These are phyloP conservation scores for Ilyonectria destructans DNA, from an alignment of 2,329 filamentous ascomycete species.

Conservation along the genomic window DNA sequence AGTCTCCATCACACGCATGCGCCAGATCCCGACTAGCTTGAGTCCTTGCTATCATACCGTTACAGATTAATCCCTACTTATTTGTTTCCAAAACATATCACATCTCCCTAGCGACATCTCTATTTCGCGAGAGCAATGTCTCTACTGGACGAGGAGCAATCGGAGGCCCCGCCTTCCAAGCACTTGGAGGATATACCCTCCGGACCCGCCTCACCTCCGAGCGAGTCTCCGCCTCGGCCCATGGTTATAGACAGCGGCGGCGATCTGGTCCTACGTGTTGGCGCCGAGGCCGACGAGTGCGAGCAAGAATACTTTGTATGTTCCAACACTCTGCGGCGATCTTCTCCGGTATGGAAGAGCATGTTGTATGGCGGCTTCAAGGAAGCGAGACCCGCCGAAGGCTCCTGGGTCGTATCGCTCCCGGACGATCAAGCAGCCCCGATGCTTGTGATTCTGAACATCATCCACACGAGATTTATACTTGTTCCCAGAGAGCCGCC, in stretches of 20 bases:
- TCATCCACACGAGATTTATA: slow-evolving; percentile 15
- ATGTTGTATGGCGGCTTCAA: slow-evolving; percentile 25
- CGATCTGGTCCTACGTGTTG: slow-evolving; percentile 19
- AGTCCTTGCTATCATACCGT: neutral
- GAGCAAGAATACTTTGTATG: slow-evolving; percentile 18
- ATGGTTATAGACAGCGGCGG: slow-evolving; percentile 13
- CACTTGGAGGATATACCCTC: neutral
- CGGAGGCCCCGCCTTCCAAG: neutral
- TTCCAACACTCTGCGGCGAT: slow-evolving; percentile 14
- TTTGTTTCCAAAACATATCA: neutral
- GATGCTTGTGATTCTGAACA: slow-evolving; percentile 16
- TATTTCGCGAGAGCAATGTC: neutral
- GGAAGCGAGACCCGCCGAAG: slow-evolving; percentile 13
- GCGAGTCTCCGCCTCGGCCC: neutral
- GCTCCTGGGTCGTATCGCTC: slow-evolving; percentile 19
- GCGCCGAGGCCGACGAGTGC: slow-evolving; percentile 6
- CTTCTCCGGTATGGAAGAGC: slow-evolving; percentile 10
- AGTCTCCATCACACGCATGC: neutral
- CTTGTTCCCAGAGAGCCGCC: neutral
- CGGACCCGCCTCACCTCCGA: neutral
- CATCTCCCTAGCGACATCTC: neutral
- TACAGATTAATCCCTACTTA: neutral
- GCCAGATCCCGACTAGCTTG: neutral
- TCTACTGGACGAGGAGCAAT: neutral
- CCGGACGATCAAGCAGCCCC: slow-evolving; percentile 9